phyloP scores from a whole-genome alignment of 78 protist species.

The Speleostelium caveatum region DNA sequence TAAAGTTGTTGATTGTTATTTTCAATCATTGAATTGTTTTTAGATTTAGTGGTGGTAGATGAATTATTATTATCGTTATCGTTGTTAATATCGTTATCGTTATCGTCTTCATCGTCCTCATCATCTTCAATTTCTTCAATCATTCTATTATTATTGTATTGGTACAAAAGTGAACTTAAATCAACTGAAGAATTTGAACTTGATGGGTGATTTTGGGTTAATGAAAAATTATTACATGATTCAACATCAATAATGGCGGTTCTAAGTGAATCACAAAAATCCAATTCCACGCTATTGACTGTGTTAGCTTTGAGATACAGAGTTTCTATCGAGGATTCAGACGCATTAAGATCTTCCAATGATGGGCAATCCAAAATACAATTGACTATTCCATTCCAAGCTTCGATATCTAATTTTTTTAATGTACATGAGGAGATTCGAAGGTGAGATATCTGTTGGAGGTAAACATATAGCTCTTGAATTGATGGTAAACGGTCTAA shows the following conservation, averaged over 20 bases:
- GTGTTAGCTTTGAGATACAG: constrained; percentile 45
- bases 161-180: background rate
- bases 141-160: background rate
- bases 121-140: background rate
- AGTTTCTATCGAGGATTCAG: constrained; percentile 41
- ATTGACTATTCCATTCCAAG: constrained; percentile 39
- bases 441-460: constrained; percentile 36
- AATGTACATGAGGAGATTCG: constrained; percentile 24
- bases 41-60: background rate
- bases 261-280: constrained; percentile 56
- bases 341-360: constrained; percentile 45
- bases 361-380: constrained; percentile 64
- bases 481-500: constrained; percentile 7
- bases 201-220: constrained; percentile 57
- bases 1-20: background rate
- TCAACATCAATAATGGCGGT: constrained; percentile 33
- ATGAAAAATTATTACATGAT: constrained; percentile 25
- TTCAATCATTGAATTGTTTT: background rate
- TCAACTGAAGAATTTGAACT: background rate
- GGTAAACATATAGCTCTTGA: constrained; percentile 22
- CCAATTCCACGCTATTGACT: constrained; percentile 20
- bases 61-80: background rate
- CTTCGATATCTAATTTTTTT: constrained; percentile 43
- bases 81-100: background rate
- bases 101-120: background rate